Conservation (phyloP, 768 basidiomycete species). For the Suillus alpinus region DNA sequence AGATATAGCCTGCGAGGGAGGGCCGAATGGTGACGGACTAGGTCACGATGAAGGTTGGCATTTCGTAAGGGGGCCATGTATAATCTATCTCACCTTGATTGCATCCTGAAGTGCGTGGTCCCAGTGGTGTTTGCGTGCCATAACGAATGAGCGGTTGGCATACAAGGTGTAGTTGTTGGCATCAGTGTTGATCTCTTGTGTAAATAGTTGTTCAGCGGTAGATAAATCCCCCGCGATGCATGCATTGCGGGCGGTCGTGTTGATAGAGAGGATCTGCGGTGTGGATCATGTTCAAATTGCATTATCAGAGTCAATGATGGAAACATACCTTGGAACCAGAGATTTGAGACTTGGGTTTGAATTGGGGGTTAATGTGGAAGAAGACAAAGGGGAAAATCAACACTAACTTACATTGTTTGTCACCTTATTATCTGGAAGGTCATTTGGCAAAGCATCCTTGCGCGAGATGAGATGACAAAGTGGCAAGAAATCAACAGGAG, state of each 20-base stretch:
- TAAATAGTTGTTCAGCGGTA: no score
- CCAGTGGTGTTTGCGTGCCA: no score
- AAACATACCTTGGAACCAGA: neutral
- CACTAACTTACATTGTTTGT: neutral
- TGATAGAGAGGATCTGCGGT: no score
- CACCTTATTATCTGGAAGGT: neutral
- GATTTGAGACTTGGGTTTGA: neutral
- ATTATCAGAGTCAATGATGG: neutral
- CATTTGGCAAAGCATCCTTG: neutral
- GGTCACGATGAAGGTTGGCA: neutral
- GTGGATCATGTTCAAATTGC: no score
- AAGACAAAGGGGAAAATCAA: neutral
- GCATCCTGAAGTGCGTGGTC: no score
- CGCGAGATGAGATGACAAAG: neutral
- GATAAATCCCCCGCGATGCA: no score
- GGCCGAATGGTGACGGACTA: neutral
- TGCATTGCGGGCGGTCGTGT: no score
- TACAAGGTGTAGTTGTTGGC: no score
- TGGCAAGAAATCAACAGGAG: neutral
- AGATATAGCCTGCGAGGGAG: neutral
- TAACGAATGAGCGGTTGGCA: no score
- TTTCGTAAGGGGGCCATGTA: neutral
- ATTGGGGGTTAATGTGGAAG: neutral
- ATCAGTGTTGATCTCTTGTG: no score
- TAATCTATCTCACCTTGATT: neutral